Conservation (phyloP, 2,329 filamentous ascomycete species). For the Pleochaeta shiraiana region DNA sequence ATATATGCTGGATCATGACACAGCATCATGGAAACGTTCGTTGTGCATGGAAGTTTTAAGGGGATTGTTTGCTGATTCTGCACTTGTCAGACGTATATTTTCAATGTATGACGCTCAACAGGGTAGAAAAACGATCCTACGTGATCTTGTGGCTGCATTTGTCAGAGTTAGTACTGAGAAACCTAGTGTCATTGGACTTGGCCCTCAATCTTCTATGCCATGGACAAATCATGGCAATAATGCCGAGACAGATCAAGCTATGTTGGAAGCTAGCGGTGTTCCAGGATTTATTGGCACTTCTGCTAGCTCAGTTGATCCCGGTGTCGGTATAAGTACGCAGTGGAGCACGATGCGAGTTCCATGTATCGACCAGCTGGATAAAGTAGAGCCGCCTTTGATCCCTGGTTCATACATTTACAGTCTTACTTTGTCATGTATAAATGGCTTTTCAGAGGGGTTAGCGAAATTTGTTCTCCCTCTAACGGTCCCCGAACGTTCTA, state of each 20-base stretch:
- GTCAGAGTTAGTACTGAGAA: slow-evolving; percentile 89
- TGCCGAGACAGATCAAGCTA: slow-evolving; percentile 54
- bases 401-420: slow-evolving; percentile 92
- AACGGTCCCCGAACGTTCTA: slow-evolving; percentile 53
- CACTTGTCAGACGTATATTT: slow-evolving; percentile 60
- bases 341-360: slow-evolving; percentile 79
- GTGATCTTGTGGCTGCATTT: slow-evolving; percentile 66
- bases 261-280: slow-evolving; percentile 71
- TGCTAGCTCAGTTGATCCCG: slow-evolving; percentile 41
- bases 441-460: slow-evolving; percentile 72
- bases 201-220: slow-evolving; percentile 72
- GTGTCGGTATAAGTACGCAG: slow-evolving; percentile 61
- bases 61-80: slow-evolving; percentile 63
- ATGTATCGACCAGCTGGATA: slow-evolving; percentile 89
- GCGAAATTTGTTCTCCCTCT: slow-evolving; percentile 86
- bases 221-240: slow-evolving; percentile 33
- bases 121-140: slow-evolving; percentile 53
- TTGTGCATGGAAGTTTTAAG: slow-evolving; percentile 83
- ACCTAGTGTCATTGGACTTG: slow-evolving; percentile 68
- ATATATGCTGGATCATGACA: slow-evolving; percentile 73
- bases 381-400: slow-evolving; percentile 57
- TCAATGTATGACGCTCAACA: slow-evolving; percentile 54
- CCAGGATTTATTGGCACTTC: slow-evolving; percentile 67
- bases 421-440: slow-evolving; percentile 71
- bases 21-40: slow-evolving; percentile 64